These are phyloP conservation scores for Yarrowia hollandica DNA, from an alignment of 805 yeast genomes.

Conservation along the genomic window DNA sequence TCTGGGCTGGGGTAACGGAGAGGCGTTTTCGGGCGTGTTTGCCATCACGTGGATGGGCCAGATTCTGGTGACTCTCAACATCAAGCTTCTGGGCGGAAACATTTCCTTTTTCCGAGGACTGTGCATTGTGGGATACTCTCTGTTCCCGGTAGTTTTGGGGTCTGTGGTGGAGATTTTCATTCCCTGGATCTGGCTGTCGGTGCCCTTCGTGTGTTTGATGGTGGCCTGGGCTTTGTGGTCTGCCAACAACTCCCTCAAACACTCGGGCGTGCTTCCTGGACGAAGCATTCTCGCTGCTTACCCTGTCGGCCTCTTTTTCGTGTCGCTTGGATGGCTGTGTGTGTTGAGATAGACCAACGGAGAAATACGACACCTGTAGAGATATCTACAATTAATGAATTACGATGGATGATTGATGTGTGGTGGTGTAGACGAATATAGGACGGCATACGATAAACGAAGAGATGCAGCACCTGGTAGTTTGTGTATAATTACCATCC, in stretches of 20 bases:
- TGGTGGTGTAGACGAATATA: neutral
- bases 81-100: conserved; percentile 60
- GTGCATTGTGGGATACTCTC: conserved; percentile 67
- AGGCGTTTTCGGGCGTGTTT: conserved; percentile 58
- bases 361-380: neutral
- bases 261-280: conserved; percentile 63
- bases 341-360: conserved; percentile 48
- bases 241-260: conserved; percentile 59
- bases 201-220: conserved; percentile 45
- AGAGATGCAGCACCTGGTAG: too few species aligned
- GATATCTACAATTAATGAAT: neutral
- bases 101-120: conserved; percentile 68
- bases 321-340: conserved; percentile 64
- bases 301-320: conserved; percentile 64
- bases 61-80: conserved; percentile 60
- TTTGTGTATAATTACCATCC: too few species aligned
- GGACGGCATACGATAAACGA: neutral
- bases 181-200: conserved; percentile 50
- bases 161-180: conserved; percentile 53
- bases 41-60: conserved; percentile 64
- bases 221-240: conserved; percentile 66
- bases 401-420: neutral
- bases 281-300: conserved; percentile 62
- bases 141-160: conserved; percentile 59
- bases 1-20: conserved; percentile 45